These are phyloP conservation scores for Biscogniauxia marginata DNA, from an alignment of 2,329 filamentous ascomycete species.

Conservation along the genomic window DNA sequence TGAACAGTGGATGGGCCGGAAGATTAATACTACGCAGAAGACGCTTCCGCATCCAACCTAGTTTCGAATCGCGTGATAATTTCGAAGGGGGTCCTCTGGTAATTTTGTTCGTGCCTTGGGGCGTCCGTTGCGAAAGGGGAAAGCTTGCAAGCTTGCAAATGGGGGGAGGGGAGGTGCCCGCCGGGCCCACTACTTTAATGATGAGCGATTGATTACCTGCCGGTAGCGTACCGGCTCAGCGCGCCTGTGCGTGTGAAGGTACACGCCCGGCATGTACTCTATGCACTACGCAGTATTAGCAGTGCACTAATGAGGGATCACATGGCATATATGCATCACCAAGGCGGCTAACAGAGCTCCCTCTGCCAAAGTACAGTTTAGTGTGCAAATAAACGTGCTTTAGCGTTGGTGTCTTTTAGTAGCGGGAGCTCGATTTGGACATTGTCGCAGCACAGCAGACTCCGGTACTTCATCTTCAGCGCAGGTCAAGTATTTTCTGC, in stretches of 20 bases:
- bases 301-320: not conserved
- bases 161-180: no score
- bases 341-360: not conserved
- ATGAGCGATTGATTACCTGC: no score
- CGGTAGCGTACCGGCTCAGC: constrained; percentile 3
- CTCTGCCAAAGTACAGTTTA: not conserved
- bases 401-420: not conserved
- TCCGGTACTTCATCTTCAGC: constrained; percentile 2
- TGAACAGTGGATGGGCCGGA: no score
- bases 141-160: constrained; percentile 5
- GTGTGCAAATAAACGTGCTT: not conserved
- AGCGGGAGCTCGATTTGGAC: not conserved
- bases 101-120: constrained; percentile 14
- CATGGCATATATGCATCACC: constrained; percentile 1
- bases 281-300: not conserved
- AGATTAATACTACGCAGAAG: no score
- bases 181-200: no score
- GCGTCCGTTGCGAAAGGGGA: no score
- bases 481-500: constrained; percentile 1
- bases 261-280: not conserved
- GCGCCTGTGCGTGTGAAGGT: no score
- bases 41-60: no score
- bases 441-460: not conserved
- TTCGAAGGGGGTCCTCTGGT: constrained; percentile 16
- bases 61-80: constrained; percentile 10